Conservation (phyloP, 2,329 filamentous ascomycete genomes). For the Fusarium sp. region DNA sequence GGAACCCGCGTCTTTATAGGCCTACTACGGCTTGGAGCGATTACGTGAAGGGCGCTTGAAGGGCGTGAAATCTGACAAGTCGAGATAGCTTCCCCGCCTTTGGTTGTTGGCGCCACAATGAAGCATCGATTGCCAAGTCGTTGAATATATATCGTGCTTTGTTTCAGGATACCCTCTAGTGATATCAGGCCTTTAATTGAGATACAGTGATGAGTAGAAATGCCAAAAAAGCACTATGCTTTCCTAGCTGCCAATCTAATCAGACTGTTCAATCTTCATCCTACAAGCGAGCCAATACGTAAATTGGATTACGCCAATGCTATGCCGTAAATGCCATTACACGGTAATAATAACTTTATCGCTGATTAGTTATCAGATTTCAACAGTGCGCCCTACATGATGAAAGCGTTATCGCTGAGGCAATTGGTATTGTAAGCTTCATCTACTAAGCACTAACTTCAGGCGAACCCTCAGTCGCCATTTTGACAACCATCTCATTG, state of each 20-base stretch:
- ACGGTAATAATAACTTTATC: not conserved
- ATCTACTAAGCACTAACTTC: not conserved
- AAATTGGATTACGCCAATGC: not conserved
- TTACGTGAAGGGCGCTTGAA: not conserved
- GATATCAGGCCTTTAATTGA: accelerated
- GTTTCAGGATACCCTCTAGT: accelerated
- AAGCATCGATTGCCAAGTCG: not conserved
- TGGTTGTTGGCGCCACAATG: not conserved
- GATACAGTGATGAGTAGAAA: not conserved
- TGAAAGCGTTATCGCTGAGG: too few species aligned
- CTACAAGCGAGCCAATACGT: not conserved
- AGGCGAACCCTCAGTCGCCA: not conserved
- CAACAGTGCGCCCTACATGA: not conserved
- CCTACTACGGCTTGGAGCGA: too few species aligned
- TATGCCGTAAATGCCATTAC: not conserved
- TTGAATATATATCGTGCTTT: too few species aligned
- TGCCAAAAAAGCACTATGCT: too few species aligned
- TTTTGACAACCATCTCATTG: not conserved
- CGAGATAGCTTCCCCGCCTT: not conserved
- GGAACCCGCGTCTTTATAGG: too few species aligned
- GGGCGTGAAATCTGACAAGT: not conserved
- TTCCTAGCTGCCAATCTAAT: too few species aligned
- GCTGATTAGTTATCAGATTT: not conserved
- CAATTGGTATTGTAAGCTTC: not conserved
- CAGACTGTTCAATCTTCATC: not conserved